A percentile compares a stretch with the other conserved stretches of the same genome.
Evolutionary conservation across 768 basidiomycete genomes (phyloP).

Genomic region (Tulasnella sp.): DNA sequence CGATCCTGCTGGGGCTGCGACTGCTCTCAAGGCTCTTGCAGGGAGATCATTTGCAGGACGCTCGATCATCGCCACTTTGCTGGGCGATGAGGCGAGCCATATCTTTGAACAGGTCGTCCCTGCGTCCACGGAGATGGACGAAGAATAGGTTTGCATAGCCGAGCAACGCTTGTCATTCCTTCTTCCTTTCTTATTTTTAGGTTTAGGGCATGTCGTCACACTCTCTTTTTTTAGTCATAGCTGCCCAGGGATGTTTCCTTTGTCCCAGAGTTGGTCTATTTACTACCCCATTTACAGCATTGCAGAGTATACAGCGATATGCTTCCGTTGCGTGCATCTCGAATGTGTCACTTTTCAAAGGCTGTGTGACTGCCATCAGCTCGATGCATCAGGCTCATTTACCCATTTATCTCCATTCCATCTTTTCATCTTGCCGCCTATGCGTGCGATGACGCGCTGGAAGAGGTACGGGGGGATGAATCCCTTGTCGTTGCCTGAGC

Average conservation of each 20-base stretch:
- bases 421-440: background rate
- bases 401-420: constrained; percentile 12
- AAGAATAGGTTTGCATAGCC: background rate
- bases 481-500: constrained; percentile 59
- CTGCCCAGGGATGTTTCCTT: background rate
- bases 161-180: background rate
- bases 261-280: background rate
- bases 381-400: background rate
- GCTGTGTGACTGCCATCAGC: background rate
- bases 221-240: background rate
- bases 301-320: background rate
- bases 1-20: constrained; percentile 46
- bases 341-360: background rate
- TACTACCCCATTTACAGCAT: background rate
- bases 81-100: constrained; percentile 24
- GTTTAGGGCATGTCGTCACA: background rate
- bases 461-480: constrained; percentile 56
- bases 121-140: background rate
- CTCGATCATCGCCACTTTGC: constrained; percentile 75
- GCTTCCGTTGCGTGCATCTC: background rate
- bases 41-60: constrained; percentile 80
- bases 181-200: background rate
- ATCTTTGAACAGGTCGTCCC: constrained; percentile 4
- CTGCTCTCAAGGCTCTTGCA: constrained; percentile 76
- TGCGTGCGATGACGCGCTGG: constrained; percentile 33